These are phyloP conservation scores for Neocucurbitaria cava DNA, from an alignment of 2,329 filamentous ascomycete species.

Conservation along the genomic window DNA sequence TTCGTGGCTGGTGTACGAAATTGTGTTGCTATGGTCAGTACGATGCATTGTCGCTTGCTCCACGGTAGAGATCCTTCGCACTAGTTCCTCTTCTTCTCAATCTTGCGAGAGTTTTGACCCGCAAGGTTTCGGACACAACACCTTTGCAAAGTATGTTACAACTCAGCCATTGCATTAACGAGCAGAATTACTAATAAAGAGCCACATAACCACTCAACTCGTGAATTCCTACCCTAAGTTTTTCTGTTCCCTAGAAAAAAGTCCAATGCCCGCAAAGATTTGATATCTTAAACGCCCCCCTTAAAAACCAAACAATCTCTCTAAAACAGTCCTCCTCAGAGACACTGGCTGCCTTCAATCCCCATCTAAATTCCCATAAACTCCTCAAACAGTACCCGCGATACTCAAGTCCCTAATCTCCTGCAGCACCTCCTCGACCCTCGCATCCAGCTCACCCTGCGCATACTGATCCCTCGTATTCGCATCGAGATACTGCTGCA, in stretches of 20 bases:
- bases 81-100: too few species aligned
- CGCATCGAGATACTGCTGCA: constrained; percentile 96
- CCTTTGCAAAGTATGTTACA: too few species aligned
- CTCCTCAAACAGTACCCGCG: constrained; percentile 66
- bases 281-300: constrained; percentile 5
- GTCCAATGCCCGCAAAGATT: constrained; percentile 4
- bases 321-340: too few species aligned
- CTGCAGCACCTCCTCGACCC: constrained; percentile 94
- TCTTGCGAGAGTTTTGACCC: too few species aligned
- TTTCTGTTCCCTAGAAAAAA: not conserved
- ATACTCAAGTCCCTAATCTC: constrained; percentile 98
- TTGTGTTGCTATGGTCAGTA: not conserved
- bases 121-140: too few species aligned
- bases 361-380: not conserved
- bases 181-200: too few species aligned
- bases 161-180: too few species aligned
- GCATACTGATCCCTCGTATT: constrained; percentile 97
- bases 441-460: constrained; percentile 85
- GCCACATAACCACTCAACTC: too few species aligned
- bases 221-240: not conserved
- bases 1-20: not conserved
- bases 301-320: too few species aligned
- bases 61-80: too few species aligned
- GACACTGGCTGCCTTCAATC: too few species aligned
- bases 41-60: not conserved